These are phyloP conservation scores for Zea mays DNA, from an alignment of 176 grass and related monocot genomes.

Conservation along the genomic window DNA sequence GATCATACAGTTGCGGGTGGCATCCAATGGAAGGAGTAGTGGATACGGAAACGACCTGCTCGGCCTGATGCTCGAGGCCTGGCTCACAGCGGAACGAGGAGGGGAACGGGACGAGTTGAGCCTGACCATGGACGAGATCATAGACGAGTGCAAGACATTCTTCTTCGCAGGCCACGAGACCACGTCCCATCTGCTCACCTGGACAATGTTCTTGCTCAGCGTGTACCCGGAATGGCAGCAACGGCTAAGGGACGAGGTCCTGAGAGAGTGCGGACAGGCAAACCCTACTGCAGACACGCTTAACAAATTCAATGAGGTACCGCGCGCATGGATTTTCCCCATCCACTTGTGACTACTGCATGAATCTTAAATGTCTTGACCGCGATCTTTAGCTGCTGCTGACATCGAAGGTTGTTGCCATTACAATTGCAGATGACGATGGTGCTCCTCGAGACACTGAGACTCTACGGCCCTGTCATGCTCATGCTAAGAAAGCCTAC, in stretches of 20 bases:
- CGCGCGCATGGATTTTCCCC: neutral
- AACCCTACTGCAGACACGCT: constrained; percentile 50
- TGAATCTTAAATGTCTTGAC: neutral
- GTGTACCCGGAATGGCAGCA: constrained; percentile 61
- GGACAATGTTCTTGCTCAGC: constrained; percentile 56
- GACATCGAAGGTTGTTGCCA: neutral
- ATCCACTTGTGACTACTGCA: neutral
- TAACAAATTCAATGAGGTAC: constrained; percentile 54
- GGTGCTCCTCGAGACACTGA: constrained; percentile 42
- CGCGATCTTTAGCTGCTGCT: neutral
- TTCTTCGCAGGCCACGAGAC: constrained; percentile 70
- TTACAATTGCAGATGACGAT: constrained; percentile 35
- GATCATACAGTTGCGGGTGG: constrained; percentile 42
- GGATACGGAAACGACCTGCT: constrained; percentile 51
- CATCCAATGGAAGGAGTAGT: neutral
- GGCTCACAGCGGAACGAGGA: constrained; percentile 23
- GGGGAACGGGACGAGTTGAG: constrained; percentile 2
- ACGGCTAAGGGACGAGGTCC: constrained; percentile 51
- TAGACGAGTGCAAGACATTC: constrained; percentile 72
- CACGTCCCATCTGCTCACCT: constrained; percentile 56
- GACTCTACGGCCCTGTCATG: constrained; percentile 27
- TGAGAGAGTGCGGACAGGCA: constrained; percentile 42
- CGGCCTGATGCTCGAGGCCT: constrained; percentile 49
- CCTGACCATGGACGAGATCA: constrained; percentile 51
- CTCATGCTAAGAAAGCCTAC: constrained; percentile 15